Base-by-base conservation (phyloP, 2,329 filamentous ascomycete species). In the Seiridium unicorne region DNA sequence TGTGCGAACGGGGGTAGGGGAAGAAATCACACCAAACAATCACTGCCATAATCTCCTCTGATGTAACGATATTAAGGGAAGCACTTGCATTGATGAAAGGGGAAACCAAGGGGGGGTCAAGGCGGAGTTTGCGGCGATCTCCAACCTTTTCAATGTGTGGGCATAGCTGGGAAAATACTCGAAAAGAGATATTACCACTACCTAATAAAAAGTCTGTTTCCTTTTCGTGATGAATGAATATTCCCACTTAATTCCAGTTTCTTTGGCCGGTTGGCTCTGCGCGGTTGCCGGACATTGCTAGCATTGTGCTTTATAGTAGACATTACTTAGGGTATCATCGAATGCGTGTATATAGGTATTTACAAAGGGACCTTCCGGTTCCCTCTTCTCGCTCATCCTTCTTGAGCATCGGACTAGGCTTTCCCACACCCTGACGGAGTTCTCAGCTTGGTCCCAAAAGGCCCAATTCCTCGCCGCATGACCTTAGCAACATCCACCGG, bases 401-500 rank as follows among this genome's bases (percentile, higher is more conserved):
- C 18, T 26, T 26, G 18, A 26, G 18, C 18, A 26, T 26, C 18
- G 18, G 18, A 26, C 18, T 26, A 26, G 18, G 18, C 18, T 26
- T 26, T 26, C 18, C 18, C 18, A 26, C 18, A 26, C 18, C 18
- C 18, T 26, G 18, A 26, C 18, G 18, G 18, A 26, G 18, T 53
- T 38, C 9, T 40, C n/a, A 13, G 26, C 13, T 10, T 11, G 8
- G 31, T 8, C 34, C n/a, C 49, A n/a, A 53, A 5, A 7, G n/a
- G 18, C 36, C 10, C 36, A 11, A 13, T 44, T 42, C 38, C 51
- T 44, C 36, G 9, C 26, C 18, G 18, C 18, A 26, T 26, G 18
- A 26, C 18, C 38, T 44, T 83, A 86, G 65, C 83, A 85, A 3
- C 79, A 77, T 7, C 77, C 76, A 10, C 69, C 74, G 11, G 71